Evolutionary conservation across 495 filamentous ascomycete species (phyloP), one percentile per base, ranked within the genome.

Genomic region (Friedmanniomyces endolithicus): DNA sequence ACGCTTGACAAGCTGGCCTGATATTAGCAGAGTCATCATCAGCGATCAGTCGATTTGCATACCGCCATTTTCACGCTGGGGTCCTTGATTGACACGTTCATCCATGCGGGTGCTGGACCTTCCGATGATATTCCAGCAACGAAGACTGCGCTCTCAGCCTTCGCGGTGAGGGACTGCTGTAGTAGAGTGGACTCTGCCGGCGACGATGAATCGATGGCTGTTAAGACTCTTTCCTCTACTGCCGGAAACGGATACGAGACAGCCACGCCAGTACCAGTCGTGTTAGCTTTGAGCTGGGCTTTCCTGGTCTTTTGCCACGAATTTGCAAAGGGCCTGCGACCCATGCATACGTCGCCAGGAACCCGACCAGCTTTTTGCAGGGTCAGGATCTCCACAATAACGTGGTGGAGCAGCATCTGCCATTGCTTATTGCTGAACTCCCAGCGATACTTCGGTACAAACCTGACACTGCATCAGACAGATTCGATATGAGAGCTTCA

Each of bases 1-100:
- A 39, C 88, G 81, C 71, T 90, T 92, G 54, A 84, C 67, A 57
- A 87, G 74, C 87, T 90, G 44, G 19, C 33, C 39, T 25, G 16
- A 52, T 7, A 25, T 47, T 25, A 48, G 41, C 31, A 39, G 58
- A 55, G 25, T 53, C 23, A 27, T 29, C 16, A 6, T 34, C 34
- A 22, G 24, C 23, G 12, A 16, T 40, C 12, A 35, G 11, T 25
- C 9, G 27, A 9, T 55, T 1, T 34, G 41, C 51, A 50, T 41
- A 43, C 50, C 14, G 58, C 80, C 70, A 90, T 90, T 64, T 86
- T 88, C 59, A 86, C 63, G 9, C 67, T 65, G 2, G 74, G 73
- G 54, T 88, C 76, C 14, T 66, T 65, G 39, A 94, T 58, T 8
- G 78, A 67, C 6, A 82, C 68, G 19, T 69, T 46, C 55, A 74